Evolutionary conservation across 1,284 basidiomycete species (phyloP).

Genomic region (Mycosarcoma mackinlayi): DNA sequence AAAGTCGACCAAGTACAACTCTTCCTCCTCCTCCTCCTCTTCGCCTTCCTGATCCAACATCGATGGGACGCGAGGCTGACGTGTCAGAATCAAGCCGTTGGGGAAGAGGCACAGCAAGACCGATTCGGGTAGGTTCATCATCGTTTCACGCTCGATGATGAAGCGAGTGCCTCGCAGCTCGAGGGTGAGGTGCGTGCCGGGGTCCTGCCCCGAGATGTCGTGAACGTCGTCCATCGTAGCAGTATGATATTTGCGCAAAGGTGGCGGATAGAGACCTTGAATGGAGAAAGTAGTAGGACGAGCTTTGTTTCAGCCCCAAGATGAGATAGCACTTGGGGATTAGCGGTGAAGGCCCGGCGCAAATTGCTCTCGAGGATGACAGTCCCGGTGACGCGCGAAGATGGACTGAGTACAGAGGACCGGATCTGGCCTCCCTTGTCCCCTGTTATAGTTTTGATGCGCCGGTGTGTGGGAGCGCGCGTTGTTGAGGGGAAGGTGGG

Average conservation of each 20-base stretch:
- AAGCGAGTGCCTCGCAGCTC: slow-evolving; percentile 92
- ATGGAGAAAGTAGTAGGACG: too few species aligned
- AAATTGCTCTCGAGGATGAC: too few species aligned
- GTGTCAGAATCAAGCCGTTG: slow-evolving; percentile 91
- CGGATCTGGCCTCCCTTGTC: too few species aligned
- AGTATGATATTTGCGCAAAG: too few species aligned
- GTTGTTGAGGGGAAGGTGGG: too few species aligned
- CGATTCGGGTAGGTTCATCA: slow-evolving; percentile 98
- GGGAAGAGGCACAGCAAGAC: slow-evolving; percentile 96
- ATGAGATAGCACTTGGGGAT: too few species aligned
- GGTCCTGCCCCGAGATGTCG: slow-evolving; percentile 33
- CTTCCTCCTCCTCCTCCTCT: slow-evolving; percentile 88
- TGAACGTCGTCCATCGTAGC: slow-evolving; percentile 51
- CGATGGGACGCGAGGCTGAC: slow-evolving; percentile 76
- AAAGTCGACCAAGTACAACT: slow-evolving; percentile 95
- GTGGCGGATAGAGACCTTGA: not conserved
- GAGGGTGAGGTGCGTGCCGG: slow-evolving; percentile 80
- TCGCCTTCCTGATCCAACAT: slow-evolving; percentile 67
- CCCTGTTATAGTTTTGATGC: too few species aligned
- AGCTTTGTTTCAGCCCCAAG: too few species aligned
- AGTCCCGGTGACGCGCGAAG: too few species aligned
- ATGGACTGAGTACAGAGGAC: too few species aligned
- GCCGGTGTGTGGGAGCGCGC: too few species aligned
- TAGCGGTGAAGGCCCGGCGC: too few species aligned
- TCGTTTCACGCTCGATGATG: slow-evolving; percentile 94